Evolutionary conservation across 768 basidiomycete genomes (phyloP).

Genomic region (Naganishia vaughanmartiniae): DNA sequence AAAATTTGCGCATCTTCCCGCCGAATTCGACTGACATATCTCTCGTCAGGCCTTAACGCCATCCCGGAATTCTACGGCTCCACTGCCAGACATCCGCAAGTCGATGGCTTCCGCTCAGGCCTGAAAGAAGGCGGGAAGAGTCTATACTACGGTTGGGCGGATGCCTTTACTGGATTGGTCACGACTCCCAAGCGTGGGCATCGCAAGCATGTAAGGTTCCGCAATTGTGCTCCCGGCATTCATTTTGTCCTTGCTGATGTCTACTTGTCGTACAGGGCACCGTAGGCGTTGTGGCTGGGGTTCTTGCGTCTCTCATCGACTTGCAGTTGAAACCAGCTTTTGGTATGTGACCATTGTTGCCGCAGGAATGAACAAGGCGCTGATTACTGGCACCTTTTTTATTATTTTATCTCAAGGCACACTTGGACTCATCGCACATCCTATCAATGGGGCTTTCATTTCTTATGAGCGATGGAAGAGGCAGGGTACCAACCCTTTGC

Average conservation of each 20-base stretch:
- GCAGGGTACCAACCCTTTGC: conserved; percentile 5
- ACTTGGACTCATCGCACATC: conserved; percentile 11
- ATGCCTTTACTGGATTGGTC: conserved; percentile 55
- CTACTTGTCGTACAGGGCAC: neutral
- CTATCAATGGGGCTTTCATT: conserved; percentile 12
- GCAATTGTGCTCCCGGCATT: no score
- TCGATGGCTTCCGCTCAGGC: conserved; percentile 56
- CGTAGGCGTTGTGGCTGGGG: neutral
- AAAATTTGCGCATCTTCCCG: neutral
- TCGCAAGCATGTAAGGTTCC: conserved; percentile 51
- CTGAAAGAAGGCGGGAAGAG: conserved; percentile 58
- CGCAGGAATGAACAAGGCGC: no score
- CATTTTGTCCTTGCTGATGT: neutral
- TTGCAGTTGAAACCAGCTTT: conserved; percentile 20
- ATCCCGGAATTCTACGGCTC: conserved; percentile 31
- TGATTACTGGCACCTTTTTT: no score
- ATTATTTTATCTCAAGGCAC: neutral
- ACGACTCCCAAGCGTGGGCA: conserved; percentile 54
- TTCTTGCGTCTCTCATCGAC: conserved; percentile 11
- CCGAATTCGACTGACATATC: neutral
- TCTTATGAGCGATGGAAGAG: conserved; percentile 16
- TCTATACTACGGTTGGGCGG: conserved; percentile 52
- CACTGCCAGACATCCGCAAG: conserved; percentile 36
- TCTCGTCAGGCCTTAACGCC: conserved; percentile 23
- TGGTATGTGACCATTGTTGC: neutral